phyloP scores from a whole-genome alignment of 352 stramenopile genomes.

The Pythium phragmiticola region DNA sequence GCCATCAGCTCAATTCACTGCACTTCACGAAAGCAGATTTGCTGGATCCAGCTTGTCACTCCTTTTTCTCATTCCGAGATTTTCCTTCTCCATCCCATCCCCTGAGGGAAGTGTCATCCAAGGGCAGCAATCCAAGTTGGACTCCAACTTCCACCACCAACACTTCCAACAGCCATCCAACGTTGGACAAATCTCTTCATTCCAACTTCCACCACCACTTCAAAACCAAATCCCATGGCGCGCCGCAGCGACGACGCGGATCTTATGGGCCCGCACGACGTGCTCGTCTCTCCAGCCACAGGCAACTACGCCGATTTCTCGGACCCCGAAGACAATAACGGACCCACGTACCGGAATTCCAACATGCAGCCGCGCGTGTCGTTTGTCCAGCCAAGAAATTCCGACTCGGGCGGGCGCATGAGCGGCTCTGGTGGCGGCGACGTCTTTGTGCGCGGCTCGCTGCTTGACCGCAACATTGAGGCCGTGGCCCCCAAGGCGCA shows the following conservation, averaged over 20 bases:
- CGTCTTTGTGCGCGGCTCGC: conserved; percentile 41
- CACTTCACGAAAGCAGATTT: neutral
- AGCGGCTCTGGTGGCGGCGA: conserved; percentile 3
- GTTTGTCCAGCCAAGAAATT: neutral
- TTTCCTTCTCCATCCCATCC: neutral
- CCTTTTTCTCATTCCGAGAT: neutral
- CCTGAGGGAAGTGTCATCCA: neutral
- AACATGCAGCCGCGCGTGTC: conserved; percentile 1
- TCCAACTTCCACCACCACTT: neutral
- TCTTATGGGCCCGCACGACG: neutral
- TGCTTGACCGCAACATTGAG: conserved; percentile 32
- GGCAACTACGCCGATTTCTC: conserved; percentile 9
- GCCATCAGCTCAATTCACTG: neutral
- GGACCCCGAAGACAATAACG: neutral
- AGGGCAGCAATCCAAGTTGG: neutral
- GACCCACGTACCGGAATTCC: conserved; percentile 3
- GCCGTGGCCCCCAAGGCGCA: neutral
- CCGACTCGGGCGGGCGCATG: neutral
- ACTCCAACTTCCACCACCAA: neutral
- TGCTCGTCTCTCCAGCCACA: neutral
- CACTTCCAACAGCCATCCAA: no score
- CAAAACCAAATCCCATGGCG: neutral
- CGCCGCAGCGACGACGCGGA: neutral
- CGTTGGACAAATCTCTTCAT: neutral
- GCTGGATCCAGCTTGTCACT: neutral